A percentile compares a stretch with the other conserved stretches of the same genome.
These are phyloP conservation scores for Diaporthe humulicola DNA, from an alignment of 2,329 filamentous ascomycete genomes.

Conservation along the genomic window DNA sequence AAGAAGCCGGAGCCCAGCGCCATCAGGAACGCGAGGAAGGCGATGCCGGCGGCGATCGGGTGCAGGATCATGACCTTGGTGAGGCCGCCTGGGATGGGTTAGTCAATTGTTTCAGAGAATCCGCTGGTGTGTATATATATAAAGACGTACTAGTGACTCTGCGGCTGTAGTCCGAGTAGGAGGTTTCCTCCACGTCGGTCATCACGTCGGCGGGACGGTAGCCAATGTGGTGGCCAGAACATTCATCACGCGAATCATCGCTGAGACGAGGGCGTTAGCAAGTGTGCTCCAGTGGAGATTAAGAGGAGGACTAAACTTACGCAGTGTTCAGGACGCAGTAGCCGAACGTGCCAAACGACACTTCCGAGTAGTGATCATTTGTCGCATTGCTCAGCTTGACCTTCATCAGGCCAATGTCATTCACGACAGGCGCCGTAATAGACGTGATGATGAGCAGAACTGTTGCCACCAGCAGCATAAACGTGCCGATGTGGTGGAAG, in stretches of 20 bases:
- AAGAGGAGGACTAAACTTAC: constrained; percentile 27
- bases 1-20: constrained; percentile 64
- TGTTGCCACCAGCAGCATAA: constrained; percentile 67
- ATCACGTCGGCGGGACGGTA: constrained; percentile 67
- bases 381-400: constrained; percentile 60
- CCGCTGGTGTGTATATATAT: no score
- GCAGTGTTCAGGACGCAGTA: constrained; percentile 58
- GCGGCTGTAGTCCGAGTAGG: constrained; percentile 58
- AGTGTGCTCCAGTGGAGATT: background rate
- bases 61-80: constrained; percentile 74
- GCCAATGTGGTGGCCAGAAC: constrained; percentile 64
- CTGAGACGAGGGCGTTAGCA: constrained; percentile 31
- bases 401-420: constrained; percentile 66
- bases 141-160: constrained; percentile 51
- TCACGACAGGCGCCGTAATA: constrained; percentile 71
- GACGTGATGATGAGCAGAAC: constrained; percentile 70
- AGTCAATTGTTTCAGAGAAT: background rate
- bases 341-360: constrained; percentile 73
- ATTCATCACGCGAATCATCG: constrained; percentile 56
- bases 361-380: constrained; percentile 47
- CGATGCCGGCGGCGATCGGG: constrained; percentile 68
- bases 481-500: constrained; percentile 70
- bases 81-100: constrained; percentile 53
- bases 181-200: constrained; percentile 50
- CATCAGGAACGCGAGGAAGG: constrained; percentile 71